These are phyloP conservation scores for Pleurozium schreberi DNA, from an alignment of 225 moss, liverwort and hornwort species.

Conservation along the genomic window DNA sequence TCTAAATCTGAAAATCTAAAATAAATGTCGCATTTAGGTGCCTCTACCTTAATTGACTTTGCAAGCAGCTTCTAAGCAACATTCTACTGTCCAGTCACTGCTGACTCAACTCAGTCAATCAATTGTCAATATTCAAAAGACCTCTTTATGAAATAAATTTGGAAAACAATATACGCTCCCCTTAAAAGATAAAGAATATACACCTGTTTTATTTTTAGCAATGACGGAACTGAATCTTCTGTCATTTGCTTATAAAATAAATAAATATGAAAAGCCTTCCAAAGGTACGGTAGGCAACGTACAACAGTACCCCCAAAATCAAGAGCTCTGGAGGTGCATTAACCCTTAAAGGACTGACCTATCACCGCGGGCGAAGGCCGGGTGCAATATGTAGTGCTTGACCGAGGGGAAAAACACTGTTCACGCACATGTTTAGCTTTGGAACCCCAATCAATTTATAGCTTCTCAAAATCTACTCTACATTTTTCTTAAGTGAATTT, in stretches of 20 bases:
- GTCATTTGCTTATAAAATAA: too few species aligned
- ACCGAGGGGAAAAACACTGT: too few species aligned
- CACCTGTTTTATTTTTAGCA: neutral
- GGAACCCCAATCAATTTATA: too few species aligned
- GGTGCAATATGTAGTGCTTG: too few species aligned
- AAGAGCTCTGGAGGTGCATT: neutral
- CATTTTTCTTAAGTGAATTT: too few species aligned
- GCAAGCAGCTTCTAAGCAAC: neutral
- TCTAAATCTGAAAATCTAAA: too few species aligned
- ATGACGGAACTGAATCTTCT: neutral
- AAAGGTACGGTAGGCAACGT: neutral
- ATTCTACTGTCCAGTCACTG: neutral
- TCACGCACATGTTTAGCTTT: too few species aligned
- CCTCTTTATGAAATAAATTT: neutral
- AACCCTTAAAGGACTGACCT: too few species aligned
- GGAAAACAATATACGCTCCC: too few species aligned
- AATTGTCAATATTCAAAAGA: neutral
- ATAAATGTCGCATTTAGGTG: too few species aligned
- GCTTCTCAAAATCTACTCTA: too few species aligned
- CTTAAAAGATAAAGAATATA: neutral
- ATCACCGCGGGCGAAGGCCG: too few species aligned
- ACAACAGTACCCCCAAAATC: neutral
- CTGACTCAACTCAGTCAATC: neutral
- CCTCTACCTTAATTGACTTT: neutral
- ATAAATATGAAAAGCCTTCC: neutral